Base-by-base conservation (phyloP, 306 rosid genomes). In the Amphicarpaea edgeworthii region DNA sequence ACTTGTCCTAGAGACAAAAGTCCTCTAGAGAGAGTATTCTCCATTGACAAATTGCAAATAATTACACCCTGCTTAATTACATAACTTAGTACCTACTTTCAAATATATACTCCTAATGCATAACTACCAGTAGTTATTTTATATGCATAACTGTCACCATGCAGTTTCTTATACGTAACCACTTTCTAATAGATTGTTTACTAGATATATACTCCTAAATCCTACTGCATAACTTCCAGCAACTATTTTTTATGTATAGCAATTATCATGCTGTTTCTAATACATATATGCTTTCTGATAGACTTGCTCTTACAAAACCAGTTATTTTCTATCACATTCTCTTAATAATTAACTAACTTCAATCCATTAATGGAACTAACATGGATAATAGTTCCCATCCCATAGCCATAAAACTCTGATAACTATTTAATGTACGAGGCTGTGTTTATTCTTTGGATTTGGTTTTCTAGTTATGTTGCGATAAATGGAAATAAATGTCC, bases 351-450 rank as follows among this genome's bases (percentile, higher is more conserved):
- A 12, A 5, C 38, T 24, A 12, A 7, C 38, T 24, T 15, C 9
- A 47, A 47, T 5, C 20, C 54, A 47, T 47, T 51, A 51, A 51
- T 17, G 58, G 26, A 51, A 51, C 24, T 28, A 59, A 59, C 20
- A 26, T 59, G 12, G 65, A 28, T 26, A 38, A 1, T 58, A 58
- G 10, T 5, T 58, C 40, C 1, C 40, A 12, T 4, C 37, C 11
- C 40, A 67, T 65, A 50, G 72, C 81, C 32, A 45, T 42, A 45
- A 40, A 64, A 34, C 23, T 43, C 75, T 77, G 64, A 20, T 67
- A 26, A 42, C 8, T 67, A 59, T 70, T 60, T 45, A 30, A 21
- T 37, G 14, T 66, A 19, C 42, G 57, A 15, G 62, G 58, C 32
- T 19, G 14, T 54, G 55, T 19, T 17, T 32, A 23, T 46, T 16